Conservation (phyloP, 2,329 filamentous ascomycete species). For the Niveomyces coronatus region DNA sequence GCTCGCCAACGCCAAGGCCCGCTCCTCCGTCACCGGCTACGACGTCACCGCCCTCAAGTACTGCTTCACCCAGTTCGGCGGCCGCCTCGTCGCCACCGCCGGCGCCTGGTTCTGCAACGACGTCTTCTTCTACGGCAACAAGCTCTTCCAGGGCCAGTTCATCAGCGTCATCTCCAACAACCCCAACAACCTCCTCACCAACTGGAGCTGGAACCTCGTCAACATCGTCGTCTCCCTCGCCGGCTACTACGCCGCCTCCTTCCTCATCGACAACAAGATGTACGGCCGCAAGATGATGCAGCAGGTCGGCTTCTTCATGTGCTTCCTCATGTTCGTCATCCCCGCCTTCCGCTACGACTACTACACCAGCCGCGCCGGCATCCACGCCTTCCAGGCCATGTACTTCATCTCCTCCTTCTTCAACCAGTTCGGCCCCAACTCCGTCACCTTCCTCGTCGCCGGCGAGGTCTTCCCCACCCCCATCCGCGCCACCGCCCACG, state of each 20-base stretch:
- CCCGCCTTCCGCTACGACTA: conserved; percentile 82
- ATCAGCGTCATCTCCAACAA: conserved; percentile 68
- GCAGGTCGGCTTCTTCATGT: conserved; percentile 84
- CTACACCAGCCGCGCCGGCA: conserved; percentile 61
- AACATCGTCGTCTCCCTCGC: conserved; percentile 78
- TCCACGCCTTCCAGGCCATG: conserved; percentile 93
- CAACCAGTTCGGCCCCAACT: conserved; percentile 97
- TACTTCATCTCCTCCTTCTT: conserved; percentile 98
- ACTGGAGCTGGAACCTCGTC: conserved; percentile 86
- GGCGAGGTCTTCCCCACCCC: conserved; percentile 95
- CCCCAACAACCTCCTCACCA: conserved; percentile 65
- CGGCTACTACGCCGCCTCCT: conserved; percentile 83
- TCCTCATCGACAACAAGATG: conserved; percentile 90
- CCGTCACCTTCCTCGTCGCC: conserved; percentile 89
- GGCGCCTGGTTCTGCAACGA: conserved; percentile 94
- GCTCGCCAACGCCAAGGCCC: conserved; percentile 73
- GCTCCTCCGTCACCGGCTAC: conserved; percentile 81
- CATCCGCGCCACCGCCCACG: conserved; percentile 86
- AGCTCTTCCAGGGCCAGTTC: conserved; percentile 89
- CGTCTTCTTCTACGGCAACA: conserved; percentile 98
- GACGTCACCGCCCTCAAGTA: conserved; percentile 72
- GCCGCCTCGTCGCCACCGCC: conserved; percentile 75
- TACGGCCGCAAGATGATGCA: conserved; percentile 97
- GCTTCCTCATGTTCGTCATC: conserved; percentile 87
- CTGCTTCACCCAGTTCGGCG: conserved; percentile 75